These are phyloP conservation scores for Aureobasidium sp. DNA, from an alignment of 2,329 filamentous ascomycete species.

Conservation along the genomic window DNA sequence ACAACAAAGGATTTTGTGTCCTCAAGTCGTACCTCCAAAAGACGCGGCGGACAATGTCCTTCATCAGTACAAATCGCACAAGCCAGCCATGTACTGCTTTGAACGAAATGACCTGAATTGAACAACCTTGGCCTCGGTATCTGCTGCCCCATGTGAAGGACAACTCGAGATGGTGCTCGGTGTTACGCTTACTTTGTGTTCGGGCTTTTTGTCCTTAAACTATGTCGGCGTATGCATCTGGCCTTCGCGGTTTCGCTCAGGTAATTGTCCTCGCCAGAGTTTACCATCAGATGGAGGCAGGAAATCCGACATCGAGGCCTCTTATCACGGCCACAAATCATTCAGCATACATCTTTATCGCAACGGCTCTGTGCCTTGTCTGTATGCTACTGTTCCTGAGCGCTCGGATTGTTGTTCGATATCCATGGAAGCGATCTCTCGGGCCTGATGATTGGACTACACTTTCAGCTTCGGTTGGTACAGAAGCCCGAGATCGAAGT, in stretches of 20 bases:
- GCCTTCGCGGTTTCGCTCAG: not conserved
- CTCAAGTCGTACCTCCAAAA: not conserved
- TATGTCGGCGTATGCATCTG: conserved; percentile 4
- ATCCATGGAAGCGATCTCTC: not conserved
- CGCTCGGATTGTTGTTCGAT: not conserved
- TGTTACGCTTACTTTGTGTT: conserved; percentile 7
- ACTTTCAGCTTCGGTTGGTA: not conserved
- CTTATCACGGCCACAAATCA: not conserved
- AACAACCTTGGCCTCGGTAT: not conserved
- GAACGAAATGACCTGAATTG: not conserved
- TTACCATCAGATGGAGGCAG: not conserved
- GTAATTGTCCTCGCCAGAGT: not conserved
- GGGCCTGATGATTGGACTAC: conserved; percentile 6
- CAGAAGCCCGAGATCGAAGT: not conserved
- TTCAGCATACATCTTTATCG: conserved; percentile 2
- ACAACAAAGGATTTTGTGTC: not conserved
- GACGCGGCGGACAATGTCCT: not conserved
- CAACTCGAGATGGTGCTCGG: not conserved
- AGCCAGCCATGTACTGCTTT: conserved; percentile 7
- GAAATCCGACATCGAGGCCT: not conserved
- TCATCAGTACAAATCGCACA: conserved; percentile 7
- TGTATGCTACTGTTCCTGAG: conserved; percentile 1
- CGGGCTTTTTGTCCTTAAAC: not conserved
- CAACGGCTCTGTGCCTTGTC: not conserved
- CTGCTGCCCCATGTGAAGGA: not conserved